Evolutionary conservation across 768 basidiomycete genomes (phyloP), one percentile per base, ranked within the genome.

Genomic region (Galerina marginata): DNA sequence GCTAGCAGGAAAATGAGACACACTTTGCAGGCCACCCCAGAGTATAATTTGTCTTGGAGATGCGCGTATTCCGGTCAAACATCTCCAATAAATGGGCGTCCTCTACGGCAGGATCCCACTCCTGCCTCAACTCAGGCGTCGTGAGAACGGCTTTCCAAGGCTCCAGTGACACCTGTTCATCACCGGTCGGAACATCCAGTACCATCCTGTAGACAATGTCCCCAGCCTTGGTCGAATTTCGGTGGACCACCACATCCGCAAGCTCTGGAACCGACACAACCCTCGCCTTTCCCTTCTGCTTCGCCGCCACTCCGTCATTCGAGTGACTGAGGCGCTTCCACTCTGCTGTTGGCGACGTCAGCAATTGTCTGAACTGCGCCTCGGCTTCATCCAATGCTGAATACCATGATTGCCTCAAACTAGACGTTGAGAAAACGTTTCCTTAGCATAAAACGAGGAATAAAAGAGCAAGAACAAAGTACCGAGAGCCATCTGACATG

Each of bases 1-100:
- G 20, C 61, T 5, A 44, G 37, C 4, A 57, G 11, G 45, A 37
- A 40, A 46, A 26, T 2, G 44, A 7, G 43, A 83, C 93, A 69
- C 70, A 96, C 95, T 90, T 95, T 58, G 95, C 95, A 58, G 96
- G 96, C 96, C 96, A 99, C 1, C 96, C 96, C 9, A 99, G 76
- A 6, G 89, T 88, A 71, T 93, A 98, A 63, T 94, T 92, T 0
- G 95, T 97, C 78, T 92, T 94, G 20, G 85, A 83, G 69, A 99
- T 90, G 60, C 95, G 80, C 7, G 94, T 96, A 62, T 84, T 83
- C 42, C 86, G 86, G 74, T 97, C 96, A 58, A 96, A 85, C 76
- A 93, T 81, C 74, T 98, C 95, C 42, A 98, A 76, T 14, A 94
- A 76, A 64, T 86, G 86, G 0, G 94, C 88, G 47, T 87, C 85